Evolutionary conservation across 805 yeast species (phyloP), one percentile per base, ranked within the genome.

Genomic region (Priceomyces melissophilus): DNA sequence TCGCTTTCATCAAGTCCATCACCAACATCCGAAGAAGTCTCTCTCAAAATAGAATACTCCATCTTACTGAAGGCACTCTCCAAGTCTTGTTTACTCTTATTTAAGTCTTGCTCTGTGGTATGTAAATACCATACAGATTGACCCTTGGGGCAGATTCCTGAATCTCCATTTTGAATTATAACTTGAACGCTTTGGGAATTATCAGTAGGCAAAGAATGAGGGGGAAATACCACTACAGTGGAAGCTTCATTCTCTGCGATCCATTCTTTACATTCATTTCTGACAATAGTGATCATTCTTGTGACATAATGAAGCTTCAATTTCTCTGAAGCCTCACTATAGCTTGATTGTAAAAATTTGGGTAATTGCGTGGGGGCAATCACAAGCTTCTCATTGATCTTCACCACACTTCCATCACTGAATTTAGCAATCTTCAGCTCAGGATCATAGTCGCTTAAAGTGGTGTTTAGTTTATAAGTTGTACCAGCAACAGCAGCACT

Each of bases 401-500:
- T 76, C 28, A 88, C 82, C 38, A 71, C 67, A 12, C 89, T 76
- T 25, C 95, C 93, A 60, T 90, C 96, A 43, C 76, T 69, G 48
- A 87, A 80, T 30, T 69, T 68, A 6, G 95, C 96, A 16, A 80
- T 68, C 54, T 85, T 82, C 25, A 78, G 67, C 20, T 60, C 65
- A 28, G 83, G 79, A 58, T 91, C 91, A 63, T 70, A 88, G 29
- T 79, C 77, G 4, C 66, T 66, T 39, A 91, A 63, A 30, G 73
- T 67, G 11, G 93, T 83, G 56, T 83, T 81, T 41, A 91, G 71
- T 61, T 89, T 88, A 66, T 93, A 91, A 27, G 95, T 87, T 40
- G 97, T 84, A 40, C 98, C 98, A 13, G 93, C 98, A 47, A 91
- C 98, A 10, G 99, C 99, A 3, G 98, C 98, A 43, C 95, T 85